Evolutionary conservation across 108 stramenopile genomes (phyloP), one percentile per base, ranked within the genome.

Genomic region (Fragilaria crotonensis): DNA sequence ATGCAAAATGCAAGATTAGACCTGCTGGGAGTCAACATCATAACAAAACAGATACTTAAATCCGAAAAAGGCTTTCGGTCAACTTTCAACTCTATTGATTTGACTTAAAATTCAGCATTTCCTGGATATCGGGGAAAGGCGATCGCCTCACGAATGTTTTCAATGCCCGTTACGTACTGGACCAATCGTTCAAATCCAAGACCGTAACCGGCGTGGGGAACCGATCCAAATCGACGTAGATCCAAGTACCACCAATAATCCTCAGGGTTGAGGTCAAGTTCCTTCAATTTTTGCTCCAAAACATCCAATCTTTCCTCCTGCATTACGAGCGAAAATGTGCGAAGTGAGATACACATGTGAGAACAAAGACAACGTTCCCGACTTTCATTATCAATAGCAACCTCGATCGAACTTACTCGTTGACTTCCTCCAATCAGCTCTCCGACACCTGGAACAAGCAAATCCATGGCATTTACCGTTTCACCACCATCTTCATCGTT

Each of bases 161-260:
- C 96, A 33, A 99, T 87, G 36, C 97, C 97, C 25, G 93, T 91
- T 1, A 97, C 91, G 60, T 97, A 99, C 27, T 89, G 90, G 9
- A 99, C 96, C n/a, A 99, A 75, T 30, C 99, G 80, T 69, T 99
- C 99, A 72, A 99, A 99, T 14, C 99, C 99, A 28, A 99, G 82
- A 11, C 99, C 99, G 63, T 97, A 99, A 52, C 99, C 99, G 4
- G 97, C 85, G 66, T 99, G 99, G n/a, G 97, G 97, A 28, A 98
- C 97, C 20, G 90, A 89, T 25, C 99, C 99, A 64, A 72, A 95
- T 23, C 87, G 66, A 29, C 96, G 83, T 25, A 96, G 63, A 57
- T 96, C 96, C 11, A 94, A 77, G 68, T 96, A 96, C 96, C 96
- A 96, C 96, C 95, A 96, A 63, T 98, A 98, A 52, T 96, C 97